phyloP scores from a whole-genome alignment of 2,329 filamentous ascomycete genomes.

The Penicillium sp. region DNA sequence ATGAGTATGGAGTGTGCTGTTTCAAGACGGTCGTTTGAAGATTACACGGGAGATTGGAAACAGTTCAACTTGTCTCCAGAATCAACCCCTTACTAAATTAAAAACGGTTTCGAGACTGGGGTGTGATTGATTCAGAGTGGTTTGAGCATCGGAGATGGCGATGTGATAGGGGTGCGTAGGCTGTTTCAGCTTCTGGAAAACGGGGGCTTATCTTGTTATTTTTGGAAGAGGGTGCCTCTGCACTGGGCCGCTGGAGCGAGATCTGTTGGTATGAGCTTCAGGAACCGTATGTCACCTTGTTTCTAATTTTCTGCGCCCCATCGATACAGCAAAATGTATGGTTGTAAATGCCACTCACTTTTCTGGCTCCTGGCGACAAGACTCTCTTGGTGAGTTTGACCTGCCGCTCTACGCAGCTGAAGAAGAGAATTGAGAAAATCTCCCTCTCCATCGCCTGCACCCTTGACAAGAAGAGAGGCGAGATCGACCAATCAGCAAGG shows the following conservation, averaged over 20 bases:
- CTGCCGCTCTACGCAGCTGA: background rate
- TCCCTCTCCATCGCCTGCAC: constrained; percentile 15
- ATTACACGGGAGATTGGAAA: background rate
- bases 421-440: background rate
- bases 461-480: background rate
- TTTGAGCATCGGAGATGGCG: constrained; percentile 9
- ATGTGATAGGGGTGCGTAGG: constrained; percentile 19
- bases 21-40: background rate
- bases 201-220: background rate
- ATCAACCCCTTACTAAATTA: constrained; percentile 4
- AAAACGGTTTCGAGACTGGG: constrained; percentile 10
- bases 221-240: background rate
- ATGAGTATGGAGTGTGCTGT: background rate
- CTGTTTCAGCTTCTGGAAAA: constrained; percentile 11
- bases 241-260: background rate
- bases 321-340: background rate
- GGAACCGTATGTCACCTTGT: background rate
- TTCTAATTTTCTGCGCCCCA: background rate
- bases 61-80: background rate
- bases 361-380: background rate
- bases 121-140: constrained; percentile 11
- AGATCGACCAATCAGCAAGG: constrained; percentile 18
- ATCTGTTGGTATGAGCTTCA: constrained; percentile 11
- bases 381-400: background rate
- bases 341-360: constrained; percentile 6